Base-by-base conservation (phyloP, 768 basidiomycete species). In the Paxillus ammoniavirescens region DNA sequence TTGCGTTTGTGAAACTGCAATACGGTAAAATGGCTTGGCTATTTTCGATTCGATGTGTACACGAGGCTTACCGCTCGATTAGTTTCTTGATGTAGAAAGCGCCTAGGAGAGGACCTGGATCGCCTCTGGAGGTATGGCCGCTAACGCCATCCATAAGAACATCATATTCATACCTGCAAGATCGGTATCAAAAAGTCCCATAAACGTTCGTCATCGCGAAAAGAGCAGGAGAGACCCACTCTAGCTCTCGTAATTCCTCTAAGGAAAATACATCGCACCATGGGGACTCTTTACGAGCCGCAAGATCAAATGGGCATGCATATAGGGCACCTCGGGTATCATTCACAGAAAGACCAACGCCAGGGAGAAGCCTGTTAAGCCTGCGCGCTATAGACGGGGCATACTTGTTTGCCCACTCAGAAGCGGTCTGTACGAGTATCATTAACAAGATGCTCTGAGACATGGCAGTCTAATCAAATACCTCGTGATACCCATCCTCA, bases 241-340 rank as follows among this genome's bases (percentile, higher is more conserved):
- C 74, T 47, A 76, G 67, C 41, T 63, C 49, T 47, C 59, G 59
- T 37, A 76, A 61, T 57, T 77, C 76, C 21, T 43, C 52, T 13
- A 42, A 53, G 13, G 61, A 61, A 65, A 78, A 77, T 42, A 66
- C 68, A 36, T 56, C 58, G 53, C 73, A 78, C 77, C 74, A 76
- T 7, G 76, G 73, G 33, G 77, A 75, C 33, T 51, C 56, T 28
- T 65, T 65, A 44, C 61, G 61, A 17, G 70, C 66, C 7, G 74
- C 76, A 37, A 73, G 63, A 57, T 75, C 74, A 49, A 72, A 77
- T 37, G 75, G 73, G 44, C 73, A 74, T 14, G 72, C 74, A 57
- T 73, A 77, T 18, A 78, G 60, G 42, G 74, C 74, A 28, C 75
- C 76, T 49, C 73, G 69, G 13, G 68, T 63, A 55, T 76, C 65